Evolutionary conservation across 305 asterid genomes (phyloP), one percentile per base, ranked within the genome.

Genomic region (Fraxinus albicans): DNA sequence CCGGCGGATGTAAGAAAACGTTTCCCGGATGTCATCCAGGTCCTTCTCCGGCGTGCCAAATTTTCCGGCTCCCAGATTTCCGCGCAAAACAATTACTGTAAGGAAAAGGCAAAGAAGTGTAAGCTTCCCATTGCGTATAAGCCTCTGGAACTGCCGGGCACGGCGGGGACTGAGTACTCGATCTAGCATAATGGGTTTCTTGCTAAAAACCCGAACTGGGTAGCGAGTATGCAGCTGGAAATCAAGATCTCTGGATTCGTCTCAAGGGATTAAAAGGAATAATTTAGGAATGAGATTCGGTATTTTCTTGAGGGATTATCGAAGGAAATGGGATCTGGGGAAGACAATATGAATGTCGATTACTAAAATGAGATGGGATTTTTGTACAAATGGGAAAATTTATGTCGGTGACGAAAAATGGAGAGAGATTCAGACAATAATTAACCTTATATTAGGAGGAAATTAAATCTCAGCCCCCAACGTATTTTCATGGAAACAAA

Each of bases 11-110:
- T 86, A 83, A 0, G 92, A 87, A 53, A 90, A 84, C 4, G 92
- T 88, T 36, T 89, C 87, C 0, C 91, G 88, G 87, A 89, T 89
- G 79, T 88, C 92, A 8, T 90, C 90, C 9, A 90, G 85, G 73
- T 90, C 94, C 65, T 89, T 88, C 83, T 89, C 89, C 84, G 93
- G 92, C 70, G 93, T 89, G 53, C 92, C 93, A 82, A 89, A 90
- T 58, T 80, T 90, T 1, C 93, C 93, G 82, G 93, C 94, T 60
- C 93, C 91, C 77, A 90, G 84, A 38, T 90, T 81, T 6, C 84
- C 94, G 6, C 92, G 91, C 23, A 89, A 76, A 27, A 90, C 87
- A 75, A 90, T 27, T 15, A 90, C 42, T 1, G 94, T 90, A 6
- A 90, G 91, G 70, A 88, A 31, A 6, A 90, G 91, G 70, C 92